These are phyloP conservation scores for Mucor piriformis DNA, from an alignment of 371 early-diverging fungal species.

Conservation along the genomic window DNA sequence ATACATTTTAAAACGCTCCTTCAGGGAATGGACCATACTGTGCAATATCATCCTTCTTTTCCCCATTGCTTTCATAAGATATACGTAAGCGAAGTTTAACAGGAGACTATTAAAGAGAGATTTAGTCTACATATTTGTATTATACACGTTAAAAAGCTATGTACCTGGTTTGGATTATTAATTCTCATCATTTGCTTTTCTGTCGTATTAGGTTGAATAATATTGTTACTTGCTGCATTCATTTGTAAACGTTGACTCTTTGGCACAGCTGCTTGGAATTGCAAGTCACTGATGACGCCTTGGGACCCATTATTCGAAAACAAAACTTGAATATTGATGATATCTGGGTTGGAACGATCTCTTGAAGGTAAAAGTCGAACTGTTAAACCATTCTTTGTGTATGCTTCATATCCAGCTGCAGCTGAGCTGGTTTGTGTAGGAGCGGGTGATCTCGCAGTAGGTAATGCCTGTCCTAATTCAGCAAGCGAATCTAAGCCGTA, in stretches of 20 bases:
- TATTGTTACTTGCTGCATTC: slow-evolving; percentile 73
- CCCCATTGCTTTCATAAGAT: slow-evolving; percentile 60
- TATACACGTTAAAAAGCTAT: background rate
- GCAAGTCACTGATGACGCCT: slow-evolving; percentile 62
- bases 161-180: slow-evolving; percentile 84
- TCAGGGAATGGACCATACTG: slow-evolving; percentile 82
- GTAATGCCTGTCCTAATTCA: slow-evolving; percentile 25
- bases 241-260: slow-evolving; percentile 86
- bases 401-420: slow-evolving; percentile 61
- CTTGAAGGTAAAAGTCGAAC: slow-evolving; percentile 72
- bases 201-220: slow-evolving; percentile 58
- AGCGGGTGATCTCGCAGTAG: background rate
- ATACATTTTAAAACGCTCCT: slow-evolving; percentile 46
- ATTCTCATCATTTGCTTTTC: slow-evolving; percentile 83
- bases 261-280: slow-evolving; percentile 93
- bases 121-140: too few species aligned
- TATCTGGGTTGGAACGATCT: slow-evolving; percentile 58
- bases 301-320: slow-evolving; percentile 68
- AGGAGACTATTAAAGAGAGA: slow-evolving; percentile 69
- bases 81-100: slow-evolving; percentile 79
- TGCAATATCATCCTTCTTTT: slow-evolving; percentile 72
- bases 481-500: slow-evolving; percentile 25
- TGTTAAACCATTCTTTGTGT: slow-evolving; percentile 75
- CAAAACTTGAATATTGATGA: slow-evolving; percentile 68
- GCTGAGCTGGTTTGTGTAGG: background rate